Base-by-base conservation (phyloP, 169 alveolate species). In the Cryptosporidium viatorum region DNA sequence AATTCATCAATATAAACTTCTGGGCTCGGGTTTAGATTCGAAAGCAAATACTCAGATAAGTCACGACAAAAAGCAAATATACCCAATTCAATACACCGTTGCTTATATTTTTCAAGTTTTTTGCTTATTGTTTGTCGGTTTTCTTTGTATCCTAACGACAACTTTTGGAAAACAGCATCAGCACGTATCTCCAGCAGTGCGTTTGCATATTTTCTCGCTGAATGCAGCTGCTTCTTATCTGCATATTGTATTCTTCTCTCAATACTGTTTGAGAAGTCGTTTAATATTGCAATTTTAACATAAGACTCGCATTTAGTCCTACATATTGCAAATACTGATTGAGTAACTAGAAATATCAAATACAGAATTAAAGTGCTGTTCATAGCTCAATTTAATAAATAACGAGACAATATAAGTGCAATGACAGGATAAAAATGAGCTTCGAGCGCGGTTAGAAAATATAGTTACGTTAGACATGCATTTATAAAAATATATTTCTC, bases 1-100 rank as follows among this genome's bases (percentile, higher is more conserved):
- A 37, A 3, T 55, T 26, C 69, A 9, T 21, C 48, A 35, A 71
- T 71, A 6, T 35, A 50, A 0, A 29, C 31, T 50, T 71, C 85
- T 10, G 85, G 85, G 12, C n/a, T 50, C 21, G 69, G 41, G 45
- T 31, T 50, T 18, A 73, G 18, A 9, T 35, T 62, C 5, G 71
- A 31, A 58, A 73, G 35, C 26, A 73, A 14, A 26, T 52, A 59
- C 16, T 35, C 41, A 3, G 55, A 2, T 6, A 73, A n/a, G 5
- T 58, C 71, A 33, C 86, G 60, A 18, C 86, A 73, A 41, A 73
- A 73, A 23, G 71, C 29, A 18, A 23, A 23, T 35, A 55, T 55
- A 16, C 86, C 45, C 71, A 71, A 16, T 73, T 73, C 33, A 1
- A n/a, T 55, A 29, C 86, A 55, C 16, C 31, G 55, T 55, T 59